Percentiles rank a stretch among this genome's conserved stretches.
These are phyloP conservation scores for Scenedesmus sp. DNA, from an alignment of 163 green algal species.

Conservation along the genomic window DNA sequence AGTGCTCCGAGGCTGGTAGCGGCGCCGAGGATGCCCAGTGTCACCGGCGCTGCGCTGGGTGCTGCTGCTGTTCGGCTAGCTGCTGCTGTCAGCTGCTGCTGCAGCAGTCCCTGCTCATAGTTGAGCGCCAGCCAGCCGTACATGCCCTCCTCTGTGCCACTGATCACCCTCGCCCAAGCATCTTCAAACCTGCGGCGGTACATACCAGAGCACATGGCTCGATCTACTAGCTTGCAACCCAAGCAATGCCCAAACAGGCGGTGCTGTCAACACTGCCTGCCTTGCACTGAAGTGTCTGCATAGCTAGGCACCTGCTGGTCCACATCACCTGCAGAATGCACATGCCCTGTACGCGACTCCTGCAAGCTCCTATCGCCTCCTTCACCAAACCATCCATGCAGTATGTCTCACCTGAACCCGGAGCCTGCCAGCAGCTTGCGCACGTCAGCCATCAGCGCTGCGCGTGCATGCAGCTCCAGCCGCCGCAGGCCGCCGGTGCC, in stretches of 20 bases:
- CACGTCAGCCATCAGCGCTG: constrained; percentile 60
- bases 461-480: constrained; percentile 54
- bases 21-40: background rate
- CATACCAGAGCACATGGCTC: background rate
- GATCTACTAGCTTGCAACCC: background rate
- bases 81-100: constrained; percentile 18
- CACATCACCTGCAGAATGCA: background rate
- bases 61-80: background rate
- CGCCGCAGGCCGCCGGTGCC: constrained; percentile 82
- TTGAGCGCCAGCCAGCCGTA: constrained; percentile 90
- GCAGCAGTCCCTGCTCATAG: constrained; percentile 68
- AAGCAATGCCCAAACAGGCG: background rate
- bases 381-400: background rate
- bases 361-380: no score
- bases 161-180: constrained; percentile 75
- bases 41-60: constrained; percentile 12
- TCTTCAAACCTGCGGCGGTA: constrained; percentile 69
- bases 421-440: constrained; percentile 56
- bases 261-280: background rate
- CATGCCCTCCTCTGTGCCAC: constrained; percentile 80
- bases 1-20: constrained; percentile 69
- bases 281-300: no score
- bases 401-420: constrained; percentile 65
- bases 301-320: no score
- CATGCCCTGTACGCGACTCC: background rate